phyloP scores from a whole-genome alignment of 2,329 filamentous ascomycete genomes.

The Amesomyces nigricolor region DNA sequence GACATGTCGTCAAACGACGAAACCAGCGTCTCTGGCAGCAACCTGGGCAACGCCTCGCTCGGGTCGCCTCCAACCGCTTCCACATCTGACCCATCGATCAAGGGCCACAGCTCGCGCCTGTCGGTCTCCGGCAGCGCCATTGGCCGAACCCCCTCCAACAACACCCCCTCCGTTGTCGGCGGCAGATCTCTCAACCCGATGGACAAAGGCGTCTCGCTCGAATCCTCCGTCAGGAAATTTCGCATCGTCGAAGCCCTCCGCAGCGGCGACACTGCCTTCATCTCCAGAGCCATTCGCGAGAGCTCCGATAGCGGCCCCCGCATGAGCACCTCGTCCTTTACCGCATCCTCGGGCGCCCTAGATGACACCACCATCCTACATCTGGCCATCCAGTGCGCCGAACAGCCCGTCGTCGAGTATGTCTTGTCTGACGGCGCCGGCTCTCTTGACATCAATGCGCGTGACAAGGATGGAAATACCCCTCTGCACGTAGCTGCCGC shows the following conservation, averaged over 20 bases:
- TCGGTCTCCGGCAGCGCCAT: constrained; percentile 40
- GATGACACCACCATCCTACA: constrained; percentile 89
- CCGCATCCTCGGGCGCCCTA: constrained; percentile 42
- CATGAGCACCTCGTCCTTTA: constrained; percentile 52
- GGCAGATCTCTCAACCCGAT: constrained; percentile 28
- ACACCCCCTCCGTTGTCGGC: constrained; percentile 30
- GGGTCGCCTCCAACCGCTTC: constrained; percentile 31
- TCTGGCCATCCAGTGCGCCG: constrained; percentile 91
- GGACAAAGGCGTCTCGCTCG: constrained; percentile 57
- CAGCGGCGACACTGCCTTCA: constrained; percentile 83
- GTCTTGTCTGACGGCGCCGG: constrained; percentile 71
- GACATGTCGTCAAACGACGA: constrained; percentile 45
- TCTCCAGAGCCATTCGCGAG: constrained; percentile 78
- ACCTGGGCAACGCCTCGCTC: constrained; percentile 33
- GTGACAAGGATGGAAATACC: constrained; percentile 91
- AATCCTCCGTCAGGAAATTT: constrained; percentile 92
- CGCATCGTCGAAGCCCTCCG: constrained; percentile 88
- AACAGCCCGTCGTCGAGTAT: constrained; percentile 86
- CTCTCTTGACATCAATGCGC: constrained; percentile 75
- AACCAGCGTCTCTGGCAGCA: background rate
- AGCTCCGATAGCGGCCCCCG: constrained; percentile 48
- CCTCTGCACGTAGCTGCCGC: constrained; percentile 81
- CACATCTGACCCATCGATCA: constrained; percentile 32
- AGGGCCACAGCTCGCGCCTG: constrained; percentile 43
- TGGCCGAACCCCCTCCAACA: constrained; percentile 37